These are phyloP conservation scores for Alisma plantagoaquatica DNA, from an alignment of 106 monocot genomes.

Conservation along the genomic window DNA sequence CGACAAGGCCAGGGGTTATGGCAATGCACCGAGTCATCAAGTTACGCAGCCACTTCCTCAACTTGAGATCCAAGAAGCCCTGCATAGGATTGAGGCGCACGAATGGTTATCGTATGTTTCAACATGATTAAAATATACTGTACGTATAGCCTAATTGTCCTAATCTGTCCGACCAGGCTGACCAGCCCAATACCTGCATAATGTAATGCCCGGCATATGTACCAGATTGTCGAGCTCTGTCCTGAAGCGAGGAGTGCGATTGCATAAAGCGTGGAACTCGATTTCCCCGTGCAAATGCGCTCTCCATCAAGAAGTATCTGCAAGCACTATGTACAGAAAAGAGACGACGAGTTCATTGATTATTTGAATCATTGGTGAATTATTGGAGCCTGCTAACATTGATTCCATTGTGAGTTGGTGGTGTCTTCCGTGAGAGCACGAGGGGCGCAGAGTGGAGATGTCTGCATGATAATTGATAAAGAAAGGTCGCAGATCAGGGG, in stretches of 20 bases:
- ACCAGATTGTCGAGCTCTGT: constrained; percentile 73
- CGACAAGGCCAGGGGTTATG: constrained; percentile 59
- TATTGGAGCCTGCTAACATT: constrained; percentile 17
- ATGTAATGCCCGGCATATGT: constrained; percentile 83
- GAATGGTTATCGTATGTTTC: neutral
- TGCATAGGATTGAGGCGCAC: constrained; percentile 5
- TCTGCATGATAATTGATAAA: constrained; percentile 4
- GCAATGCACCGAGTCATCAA: constrained; percentile 62
- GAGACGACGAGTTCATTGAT: neutral
- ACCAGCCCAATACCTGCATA: constrained; percentile 59
- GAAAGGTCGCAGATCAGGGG: no score
- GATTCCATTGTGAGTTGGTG: constrained; percentile 33
- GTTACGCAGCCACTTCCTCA: constrained; percentile 68
- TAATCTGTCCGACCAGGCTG: no score
- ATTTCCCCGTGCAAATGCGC: constrained; percentile 54
- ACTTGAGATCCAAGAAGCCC: constrained; percentile 76
- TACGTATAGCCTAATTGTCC: no score
- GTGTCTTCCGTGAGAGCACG: constrained; percentile 49
- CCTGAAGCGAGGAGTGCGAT: constrained; percentile 74
- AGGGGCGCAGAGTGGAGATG: constrained; percentile 52
- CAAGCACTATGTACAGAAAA: constrained; percentile 22
- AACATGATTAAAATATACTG: no score
- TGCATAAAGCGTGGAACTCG: constrained; percentile 59
- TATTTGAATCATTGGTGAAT: neutral
- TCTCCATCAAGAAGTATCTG: constrained; percentile 41